Conservation (phyloP, 441 rosid species). For the Adansonia rubrostipa region DNA sequence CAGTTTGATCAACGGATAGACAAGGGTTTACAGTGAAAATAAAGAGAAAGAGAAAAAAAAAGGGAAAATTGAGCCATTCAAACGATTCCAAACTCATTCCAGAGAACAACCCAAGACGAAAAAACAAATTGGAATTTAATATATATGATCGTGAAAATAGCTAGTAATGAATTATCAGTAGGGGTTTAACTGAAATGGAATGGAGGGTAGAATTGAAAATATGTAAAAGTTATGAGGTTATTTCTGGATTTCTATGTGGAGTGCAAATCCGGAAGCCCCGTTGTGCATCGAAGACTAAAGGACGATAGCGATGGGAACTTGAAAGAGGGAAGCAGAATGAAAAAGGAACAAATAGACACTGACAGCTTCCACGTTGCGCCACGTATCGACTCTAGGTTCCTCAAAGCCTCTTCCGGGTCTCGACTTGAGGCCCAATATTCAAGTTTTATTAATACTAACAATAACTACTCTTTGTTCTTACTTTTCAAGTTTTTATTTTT, state of each 20-base stretch:
- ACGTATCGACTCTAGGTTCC: conserved; percentile 3
- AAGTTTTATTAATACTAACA: background rate
- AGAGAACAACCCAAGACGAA: conserved; percentile 55
- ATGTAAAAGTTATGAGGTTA: background rate
- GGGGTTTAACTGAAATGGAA: background rate
- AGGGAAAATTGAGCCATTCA: conserved; percentile 34
- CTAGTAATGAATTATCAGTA: background rate
- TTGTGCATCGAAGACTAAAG: background rate
- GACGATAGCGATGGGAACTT: background rate
- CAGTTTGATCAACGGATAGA: conserved; percentile 28
- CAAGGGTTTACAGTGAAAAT: conserved; percentile 21
- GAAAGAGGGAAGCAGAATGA: background rate
- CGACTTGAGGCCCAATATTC: background rate
- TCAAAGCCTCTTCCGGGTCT: background rate
- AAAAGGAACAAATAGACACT: background rate
- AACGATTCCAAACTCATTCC: conserved; percentile 29
- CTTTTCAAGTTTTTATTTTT: too few relatives aligned
- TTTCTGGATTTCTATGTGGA: background rate
- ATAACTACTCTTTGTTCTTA: background rate
- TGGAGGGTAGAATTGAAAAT: conserved; percentile 9
- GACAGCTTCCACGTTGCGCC: background rate
- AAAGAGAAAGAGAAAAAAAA: conserved; percentile 7
- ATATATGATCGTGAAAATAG: background rate
- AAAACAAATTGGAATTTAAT: conserved; percentile 43
- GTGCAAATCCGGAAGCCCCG: background rate